Evolutionary conservation across 352 stramenopile species (phyloP), one percentile per base, ranked within the genome.

Genomic region (Pythium scleroteichum): DNA sequence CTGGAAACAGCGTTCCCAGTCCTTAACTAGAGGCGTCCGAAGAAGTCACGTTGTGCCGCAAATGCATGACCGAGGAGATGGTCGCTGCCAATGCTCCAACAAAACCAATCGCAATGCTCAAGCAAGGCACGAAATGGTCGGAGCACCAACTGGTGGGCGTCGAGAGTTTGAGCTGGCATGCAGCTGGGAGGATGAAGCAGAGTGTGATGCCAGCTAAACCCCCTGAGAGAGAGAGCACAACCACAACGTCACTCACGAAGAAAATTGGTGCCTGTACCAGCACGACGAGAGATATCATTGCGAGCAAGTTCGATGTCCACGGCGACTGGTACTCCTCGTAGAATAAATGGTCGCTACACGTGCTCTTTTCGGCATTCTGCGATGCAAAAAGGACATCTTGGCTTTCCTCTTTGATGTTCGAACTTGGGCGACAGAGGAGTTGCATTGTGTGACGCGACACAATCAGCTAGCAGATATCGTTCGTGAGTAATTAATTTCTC

Each of bases 161-260:
- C 45, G 53, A 55, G 10, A 87, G 65, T 27, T 74, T 82, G 24
- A 87, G 62, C 50, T 81, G 73, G 35, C 71, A 85, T 14, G 72
- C 77, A 10, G 75, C 71, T 14, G 76, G 76, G 0, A 86, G 38
- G 29, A 86, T 73, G 20, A 89, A 86, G 29, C 75, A 64, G 0
- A 87, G 62, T 1, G 60, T 63, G 32, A 85, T 71, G 0, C 63
- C 76, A 40, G 59, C 73, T 26, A 83, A 60, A 0, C 65, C 72
- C 13, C 77, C 79, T 0, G 75, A 83, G 20, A 79, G 52, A 38
- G 62, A 70, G 51, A 85, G 67, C n/a, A 78, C 53, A 9, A 53
- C 59, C 0, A 49, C 73, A 9, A 79, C 49, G 12, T 76, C 55
- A 24, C 42, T 63, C 17, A 62, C 64, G 1, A 54, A 62, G 19